A percentile compares a stretch with the other conserved stretches of the same genome.
Conservation (phyloP, 1,284 basidiomycete species). For the Cutaneotrichosporon mucoides region DNA sequence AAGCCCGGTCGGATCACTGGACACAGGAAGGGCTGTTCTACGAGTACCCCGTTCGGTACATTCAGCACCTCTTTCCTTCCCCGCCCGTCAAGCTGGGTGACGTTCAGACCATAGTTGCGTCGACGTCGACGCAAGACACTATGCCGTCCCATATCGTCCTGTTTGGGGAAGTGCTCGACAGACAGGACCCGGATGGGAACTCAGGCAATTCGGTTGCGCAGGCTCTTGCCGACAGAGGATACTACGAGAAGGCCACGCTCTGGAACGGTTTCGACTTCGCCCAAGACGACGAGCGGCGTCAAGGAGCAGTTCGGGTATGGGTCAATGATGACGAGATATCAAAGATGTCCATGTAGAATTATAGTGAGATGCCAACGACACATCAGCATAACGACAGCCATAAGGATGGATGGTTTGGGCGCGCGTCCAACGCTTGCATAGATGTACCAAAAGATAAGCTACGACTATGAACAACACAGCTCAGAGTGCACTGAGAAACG, state of each 20-base stretch:
- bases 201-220: constrained; percentile 45
- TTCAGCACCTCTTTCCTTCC: constrained; percentile 59
- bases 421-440: no score
- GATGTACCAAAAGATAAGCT: no score
- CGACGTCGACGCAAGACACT: not conserved
- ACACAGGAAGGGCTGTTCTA: constrained; percentile 87
- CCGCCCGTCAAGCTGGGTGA: constrained; percentile 16
- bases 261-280: constrained; percentile 61
- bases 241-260: constrained; percentile 56
- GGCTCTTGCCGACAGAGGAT: constrained; percentile 60
- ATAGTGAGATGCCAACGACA: no score
- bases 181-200: not conserved
- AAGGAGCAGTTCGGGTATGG: constrained; percentile 61
- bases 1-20: constrained; percentile 52
- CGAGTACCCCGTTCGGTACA: constrained; percentile 62
- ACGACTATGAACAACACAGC: no score
- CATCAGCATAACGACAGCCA: no score
- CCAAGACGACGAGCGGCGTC: constrained; percentile 74
- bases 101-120: not conserved
- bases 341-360: no score
- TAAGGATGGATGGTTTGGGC: no score
- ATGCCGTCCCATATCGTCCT: constrained; percentile 71
- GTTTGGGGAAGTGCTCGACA: constrained; percentile 66
- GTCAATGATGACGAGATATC: not conserved
- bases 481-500: no score